Evolutionary conservation across 73 alveolate species (phyloP).

Genomic region (Paramecium caudatum): DNA sequence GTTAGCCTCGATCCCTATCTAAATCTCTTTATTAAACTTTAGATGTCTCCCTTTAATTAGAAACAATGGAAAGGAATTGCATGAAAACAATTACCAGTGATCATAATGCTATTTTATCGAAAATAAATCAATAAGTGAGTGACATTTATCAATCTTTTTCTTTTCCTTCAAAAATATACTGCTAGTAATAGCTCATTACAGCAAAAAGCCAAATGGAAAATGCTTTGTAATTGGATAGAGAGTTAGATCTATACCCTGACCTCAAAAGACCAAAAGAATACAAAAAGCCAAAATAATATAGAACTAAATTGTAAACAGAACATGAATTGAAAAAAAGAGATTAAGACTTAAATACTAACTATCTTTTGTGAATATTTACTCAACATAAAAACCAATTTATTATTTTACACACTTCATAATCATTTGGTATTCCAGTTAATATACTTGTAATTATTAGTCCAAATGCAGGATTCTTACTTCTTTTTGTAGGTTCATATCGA

Average conservation of each 20-base stretch:
- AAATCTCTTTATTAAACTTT: constrained; percentile 5
- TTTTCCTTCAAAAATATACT: neutral
- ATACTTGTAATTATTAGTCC: constrained; percentile 17
- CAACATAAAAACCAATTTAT: constrained; percentile 32
- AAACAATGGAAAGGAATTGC: neutral
- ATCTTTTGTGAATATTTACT: constrained; percentile 9
- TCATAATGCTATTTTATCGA: neutral
- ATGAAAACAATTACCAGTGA: neutral
- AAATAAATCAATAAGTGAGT: neutral
- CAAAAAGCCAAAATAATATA: neutral
- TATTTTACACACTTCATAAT: neutral
- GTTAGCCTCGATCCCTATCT: neutral
- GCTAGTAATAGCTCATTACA: neutral
- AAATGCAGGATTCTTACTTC: constrained; percentile 15
- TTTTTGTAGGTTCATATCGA: constrained; percentile 15
- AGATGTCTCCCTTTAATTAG: neutral
- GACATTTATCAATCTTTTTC: neutral
- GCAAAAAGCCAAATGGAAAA: neutral
- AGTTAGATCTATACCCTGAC: constrained; percentile 25
- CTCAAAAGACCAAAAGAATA: neutral
- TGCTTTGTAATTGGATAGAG: neutral
- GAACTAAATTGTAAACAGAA: constrained; percentile 9
- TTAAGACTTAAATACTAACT: neutral
- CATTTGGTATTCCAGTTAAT: neutral
- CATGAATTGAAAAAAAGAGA: neutral